Percentiles rank a stretch among this genome's conserved stretches.
phyloP scores from a whole-genome alignment of 164 flowering plant genomes.

The Sextonia rubra region DNA sequence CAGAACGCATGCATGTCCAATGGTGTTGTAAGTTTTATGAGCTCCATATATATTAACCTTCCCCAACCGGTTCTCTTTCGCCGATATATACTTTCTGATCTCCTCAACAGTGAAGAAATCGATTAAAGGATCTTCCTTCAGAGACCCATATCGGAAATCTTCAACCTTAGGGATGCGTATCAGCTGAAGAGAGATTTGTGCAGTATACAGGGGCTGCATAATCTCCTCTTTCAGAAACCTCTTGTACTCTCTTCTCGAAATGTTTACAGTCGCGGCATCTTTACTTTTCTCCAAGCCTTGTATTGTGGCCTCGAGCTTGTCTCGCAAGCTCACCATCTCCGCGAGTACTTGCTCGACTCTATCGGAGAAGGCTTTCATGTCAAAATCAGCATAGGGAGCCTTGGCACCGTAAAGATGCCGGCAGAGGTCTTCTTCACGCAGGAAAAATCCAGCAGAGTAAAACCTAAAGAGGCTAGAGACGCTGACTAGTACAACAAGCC shows the following conservation, averaged over 20 bases:
- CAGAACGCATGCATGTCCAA: constrained; percentile 78
- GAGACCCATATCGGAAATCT: not conserved
- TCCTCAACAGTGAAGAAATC: constrained; percentile 67
- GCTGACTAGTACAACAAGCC: constrained; percentile 65
- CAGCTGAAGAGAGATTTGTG: constrained; percentile 73
- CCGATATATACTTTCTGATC: constrained; percentile 80
- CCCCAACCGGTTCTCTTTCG: constrained; percentile 59
- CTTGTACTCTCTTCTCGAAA: constrained; percentile 47
- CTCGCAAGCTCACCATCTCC: constrained; percentile 58
- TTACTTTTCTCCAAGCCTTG: constrained; percentile 53
- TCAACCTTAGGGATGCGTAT: constrained; percentile 54
- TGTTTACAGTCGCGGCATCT: constrained; percentile 17
- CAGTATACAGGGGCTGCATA: constrained; percentile 68
- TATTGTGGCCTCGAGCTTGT: constrained; percentile 54
- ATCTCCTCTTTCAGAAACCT: constrained; percentile 61
- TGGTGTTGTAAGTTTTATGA: constrained; percentile 54
- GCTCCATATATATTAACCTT: constrained; percentile 61
- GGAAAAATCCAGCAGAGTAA: constrained; percentile 73
- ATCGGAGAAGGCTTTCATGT: constrained; percentile 45
- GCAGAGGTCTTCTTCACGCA: constrained; percentile 61
- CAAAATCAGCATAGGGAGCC: constrained; percentile 41
- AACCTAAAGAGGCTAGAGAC: constrained; percentile 51
- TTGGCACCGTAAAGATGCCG: constrained; percentile 45
- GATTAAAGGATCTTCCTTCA: constrained; percentile 71
- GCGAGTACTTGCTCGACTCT: constrained; percentile 63